Evolutionary conservation across 202 grass and related monocot species (phyloP), one percentile per base, ranked within the genome.

Genomic region (Bolboschoenoplectus hybrid): DNA sequence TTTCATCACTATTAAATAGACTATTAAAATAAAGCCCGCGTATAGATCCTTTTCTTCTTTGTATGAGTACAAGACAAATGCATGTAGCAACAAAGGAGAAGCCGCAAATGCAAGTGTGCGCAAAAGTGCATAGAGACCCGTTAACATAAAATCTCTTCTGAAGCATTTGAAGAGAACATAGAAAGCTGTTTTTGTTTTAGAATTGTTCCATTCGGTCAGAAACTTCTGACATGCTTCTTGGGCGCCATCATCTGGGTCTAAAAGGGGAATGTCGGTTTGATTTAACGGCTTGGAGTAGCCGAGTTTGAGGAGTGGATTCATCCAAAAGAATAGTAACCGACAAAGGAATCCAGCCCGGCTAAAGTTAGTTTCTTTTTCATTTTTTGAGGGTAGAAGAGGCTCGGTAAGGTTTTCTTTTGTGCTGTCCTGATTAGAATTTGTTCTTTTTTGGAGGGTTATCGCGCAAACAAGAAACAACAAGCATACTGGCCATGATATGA

Each of bases 211-310:
- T 61, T 89, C 88, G 1, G 1, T 51, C 34, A 88, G 44, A 77
- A 97, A 95, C 43, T 43, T 61, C 45, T 86, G 39, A 47, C 89
- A 88, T 26, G 95, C 95, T 67, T 84, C 81, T 32, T 38, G 76
- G 32, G 93, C 89, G 9, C 49, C 85, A 74, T 97, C 93, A 81
- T 93, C 95, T 17, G 85, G 49, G 84, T 91, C 85, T 12, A 97
- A 85, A 55, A 75, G 74, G 49, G 95, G 93, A 52, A 97, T 84
- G 85, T 94, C 89, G 32, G 26, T 14, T 50, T 90, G 85, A 61
- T 86, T 81, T 44, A 97, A 73, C 5, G 91, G 95, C 62, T 88
- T 95, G 14, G 91, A 89, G 85, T 89, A 87, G 1, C 95, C 95
- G 1, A 93, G 49, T 5, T 83, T 84, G 13, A 95, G 91, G 72